Evolutionary conservation across 192 early-diverging fungal genomes (phyloP), one percentile per base, ranked within the genome.

Genomic region (Gigaspora rosea): DNA sequence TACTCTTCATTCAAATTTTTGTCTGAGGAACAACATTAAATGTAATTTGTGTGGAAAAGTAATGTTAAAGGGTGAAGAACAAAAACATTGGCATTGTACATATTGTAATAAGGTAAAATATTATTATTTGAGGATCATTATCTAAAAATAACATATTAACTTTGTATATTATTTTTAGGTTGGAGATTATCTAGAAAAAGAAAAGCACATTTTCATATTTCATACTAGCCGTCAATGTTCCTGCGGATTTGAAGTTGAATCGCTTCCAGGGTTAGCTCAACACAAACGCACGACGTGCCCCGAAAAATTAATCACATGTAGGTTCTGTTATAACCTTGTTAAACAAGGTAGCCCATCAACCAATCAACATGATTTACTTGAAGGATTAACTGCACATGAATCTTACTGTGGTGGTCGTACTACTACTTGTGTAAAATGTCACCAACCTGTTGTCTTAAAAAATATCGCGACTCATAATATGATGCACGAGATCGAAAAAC

Each of bases 21-120:
- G 96, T 83, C 63, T 84, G 63, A 87, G 96, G 0, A 94, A 98
- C 78, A 95, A 96, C 80, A 65, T 83, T 8, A 79, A 86, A 35
- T 96, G 95, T 75, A 73, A 79, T 2, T 71, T 63, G 15, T 96
- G 95, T 82, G 71, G 80, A 1, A 82, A 84, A 22, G 86, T 93
- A 8, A 90, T 96, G 80, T 88, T 89, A 73, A 92, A 89, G 32
- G 81, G 85, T 1, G 91, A 95, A 41, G 74, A 86, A n/a, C 63
- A 75, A 5, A 76, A 84, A 0, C 96, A 96, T 76, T 95, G 93
- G 92, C 96, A 98, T 79, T 98, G 95, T 83, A 85, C 86, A 15
- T 54, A 83, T 36, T 96, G 95, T 72, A 82, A 84, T 54, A 78
- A 81, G 69, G 81, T 85, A 69, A 70, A 5, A 10, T 27, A 41